These are phyloP conservation scores for Solanum appendiculatum DNA, from an alignment of 257 asterid genomes.

Conservation along the genomic window DNA sequence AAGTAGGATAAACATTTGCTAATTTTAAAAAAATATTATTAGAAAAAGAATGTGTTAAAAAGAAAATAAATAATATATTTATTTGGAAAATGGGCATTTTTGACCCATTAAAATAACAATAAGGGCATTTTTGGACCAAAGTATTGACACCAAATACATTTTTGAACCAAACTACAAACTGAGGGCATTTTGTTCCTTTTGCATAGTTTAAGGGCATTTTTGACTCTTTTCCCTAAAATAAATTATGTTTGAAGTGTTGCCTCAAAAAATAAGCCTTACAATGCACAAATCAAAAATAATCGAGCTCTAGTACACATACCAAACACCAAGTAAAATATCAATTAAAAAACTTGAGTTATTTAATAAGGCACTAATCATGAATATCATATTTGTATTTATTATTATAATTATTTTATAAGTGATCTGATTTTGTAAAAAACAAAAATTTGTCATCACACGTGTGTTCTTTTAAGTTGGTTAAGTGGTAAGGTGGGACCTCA, in stretches of 20 bases:
- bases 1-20: too few species aligned
- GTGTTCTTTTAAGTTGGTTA: conserved; percentile 9
- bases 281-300: neutral
- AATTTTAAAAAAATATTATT: too few species aligned
- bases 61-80: too few species aligned
- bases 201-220: too few species aligned
- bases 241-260: neutral
- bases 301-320: accelerated
- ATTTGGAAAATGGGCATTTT: too few species aligned
- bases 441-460: neutral
- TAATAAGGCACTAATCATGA: neutral
- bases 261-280: neutral
- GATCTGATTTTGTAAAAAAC: neutral
- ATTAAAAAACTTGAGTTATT: neutral
- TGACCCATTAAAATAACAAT: too few species aligned
- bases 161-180: too few species aligned
- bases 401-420: neutral
- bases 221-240: too few species aligned
- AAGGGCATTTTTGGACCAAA: too few species aligned
- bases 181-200: too few species aligned
- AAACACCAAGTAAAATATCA: accelerated
- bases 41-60: too few species aligned
- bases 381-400: neutral
- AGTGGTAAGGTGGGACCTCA: conserved; percentile 22
- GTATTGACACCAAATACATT: too few species aligned